Conservation (phyloP, 2,329 filamentous ascomycete species). For the Colletotrichum cereale region DNA sequence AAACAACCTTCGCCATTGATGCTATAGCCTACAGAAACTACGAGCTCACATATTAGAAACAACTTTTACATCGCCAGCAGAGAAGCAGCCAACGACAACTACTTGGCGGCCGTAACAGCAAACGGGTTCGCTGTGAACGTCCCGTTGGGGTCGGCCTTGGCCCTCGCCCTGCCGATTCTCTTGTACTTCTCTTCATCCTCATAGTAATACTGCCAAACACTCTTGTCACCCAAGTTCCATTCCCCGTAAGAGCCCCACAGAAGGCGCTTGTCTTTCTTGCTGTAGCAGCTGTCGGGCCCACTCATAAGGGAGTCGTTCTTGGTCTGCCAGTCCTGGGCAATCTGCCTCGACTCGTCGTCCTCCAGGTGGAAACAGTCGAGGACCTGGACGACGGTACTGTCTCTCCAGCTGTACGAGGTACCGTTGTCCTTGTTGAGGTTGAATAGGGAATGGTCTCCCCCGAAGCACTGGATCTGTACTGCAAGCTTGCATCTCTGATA, state of each 20-base stretch:
- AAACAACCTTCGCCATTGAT: background rate
- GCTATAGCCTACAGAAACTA: background rate
- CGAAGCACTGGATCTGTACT: slow-evolving; percentile 59
- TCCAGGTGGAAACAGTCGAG: background rate
- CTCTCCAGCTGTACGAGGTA: background rate
- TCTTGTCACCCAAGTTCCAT: slow-evolving; percentile 45
- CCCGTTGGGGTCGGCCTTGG: slow-evolving; percentile 50
- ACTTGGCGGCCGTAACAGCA: background rate
- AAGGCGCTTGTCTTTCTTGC: background rate
- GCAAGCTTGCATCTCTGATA: slow-evolving; percentile 53
- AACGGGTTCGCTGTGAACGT: slow-evolving; percentile 54
- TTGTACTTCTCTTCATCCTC: slow-evolving; percentile 52
- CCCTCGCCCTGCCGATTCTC: slow-evolving; percentile 47
- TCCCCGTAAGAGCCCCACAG: background rate
- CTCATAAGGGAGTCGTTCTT: background rate
- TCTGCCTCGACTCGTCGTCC: background rate
- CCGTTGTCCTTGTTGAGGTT: slow-evolving; percentile 53
- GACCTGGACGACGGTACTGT: background rate
- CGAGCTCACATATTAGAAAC: background rate
- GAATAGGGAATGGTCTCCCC: slow-evolving; percentile 58
- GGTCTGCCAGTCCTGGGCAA: background rate
- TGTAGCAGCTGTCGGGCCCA: background rate
- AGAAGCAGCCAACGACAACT: background rate
- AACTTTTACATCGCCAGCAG: background rate
- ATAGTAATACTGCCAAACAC: slow-evolving; percentile 51